Evolutionary conservation across 1,139 yeast genomes (phyloP), one percentile per base, ranked within the genome.

Genomic region (Suhomyces yuchorum): DNA sequence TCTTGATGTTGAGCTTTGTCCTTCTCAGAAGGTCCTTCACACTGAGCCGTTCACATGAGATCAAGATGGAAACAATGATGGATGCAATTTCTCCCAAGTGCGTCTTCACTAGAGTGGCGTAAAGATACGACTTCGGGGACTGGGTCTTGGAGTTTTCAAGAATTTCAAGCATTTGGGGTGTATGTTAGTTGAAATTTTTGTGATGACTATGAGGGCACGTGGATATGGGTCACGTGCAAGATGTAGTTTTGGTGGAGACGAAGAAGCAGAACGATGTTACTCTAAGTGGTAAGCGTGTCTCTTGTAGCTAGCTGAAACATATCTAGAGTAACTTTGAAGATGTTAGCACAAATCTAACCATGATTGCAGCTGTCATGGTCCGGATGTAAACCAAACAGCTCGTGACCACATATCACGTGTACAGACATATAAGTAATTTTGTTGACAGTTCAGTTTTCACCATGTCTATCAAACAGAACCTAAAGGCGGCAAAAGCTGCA

Each of bases 31-130:
- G 56, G 38, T 84, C 87, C 44, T 62, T 65, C 3, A 81, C 70
- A 2, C 78, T 75, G 38, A 82, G 64, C 54, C 87, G 70, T 6
- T 90, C 89, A 56, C 82, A 77, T 30, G 86, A 77, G 50, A 84
- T 71, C 55, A 87, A 68, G 1, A 77, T 62, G 1, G 85, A 75
- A 15, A 81, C 70, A 7, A 86, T 70, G 5, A 70, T 61, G 1
- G 87, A 75, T 0, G 90, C 87, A 43, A 80, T 77, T 56, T 82
- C 86, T 3, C 95, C 95, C 18, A 87, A 62, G 56, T 79, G 82
- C 1, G 77, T 68, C 52, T 76, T 75, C 9, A 84, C 75, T 14
- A 85, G 59, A 36, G 78, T 72, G 0, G 85, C 73, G 61, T 76
- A 81, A 30, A 86, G 66, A 58, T 75, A 81, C 23, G 86, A 77